These are phyloP conservation scores for Boletus speciosus DNA, from an alignment of 768 basidiomycete genomes.

Conservation along the genomic window DNA sequence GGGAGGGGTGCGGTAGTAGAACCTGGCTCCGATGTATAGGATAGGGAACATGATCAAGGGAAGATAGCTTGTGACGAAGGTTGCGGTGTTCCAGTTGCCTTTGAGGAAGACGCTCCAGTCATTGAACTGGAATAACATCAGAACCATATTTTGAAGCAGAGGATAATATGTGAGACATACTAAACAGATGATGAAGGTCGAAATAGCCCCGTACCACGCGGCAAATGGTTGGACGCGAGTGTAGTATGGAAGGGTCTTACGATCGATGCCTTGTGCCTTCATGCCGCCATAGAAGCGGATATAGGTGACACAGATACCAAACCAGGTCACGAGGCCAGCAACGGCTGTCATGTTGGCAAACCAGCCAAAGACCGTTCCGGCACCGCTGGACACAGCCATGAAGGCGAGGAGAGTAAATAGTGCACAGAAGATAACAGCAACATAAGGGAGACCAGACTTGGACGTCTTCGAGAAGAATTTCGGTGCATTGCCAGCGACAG, in stretches of 20 bases:
- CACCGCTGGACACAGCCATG: constrained; percentile 68
- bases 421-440: constrained; percentile 66
- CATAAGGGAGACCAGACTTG: constrained; percentile 71
- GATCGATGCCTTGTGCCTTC: constrained; percentile 75
- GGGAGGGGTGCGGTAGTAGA: constrained; percentile 34
- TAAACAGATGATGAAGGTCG: constrained; percentile 50
- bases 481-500: constrained; percentile 77
- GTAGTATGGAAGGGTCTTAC: constrained; percentile 65
- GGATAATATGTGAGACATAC: constrained; percentile 40
- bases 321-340: constrained; percentile 76
- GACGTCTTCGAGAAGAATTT: constrained; percentile 69
- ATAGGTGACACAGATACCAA: constrained; percentile 72
- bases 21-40: constrained; percentile 58
- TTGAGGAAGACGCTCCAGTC: constrained; percentile 52
- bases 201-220: constrained; percentile 48
- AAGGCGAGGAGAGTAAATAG: constrained; percentile 70
- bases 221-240: constrained; percentile 69
- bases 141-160: constrained; percentile 1
- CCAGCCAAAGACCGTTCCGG: constrained; percentile 77
- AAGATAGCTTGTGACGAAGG: constrained; percentile 84
- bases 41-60: constrained; percentile 71
- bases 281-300: constrained; percentile 82
- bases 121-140: constrained; percentile 43
- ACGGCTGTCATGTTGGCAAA: constrained; percentile 73
- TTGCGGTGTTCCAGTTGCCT: constrained; percentile 50